Percentiles rank a stretch among this genome's conserved stretches.
These are phyloP conservation scores for Neurospora sp. DNA, from an alignment of 495 filamentous ascomycete genomes.

Conservation along the genomic window DNA sequence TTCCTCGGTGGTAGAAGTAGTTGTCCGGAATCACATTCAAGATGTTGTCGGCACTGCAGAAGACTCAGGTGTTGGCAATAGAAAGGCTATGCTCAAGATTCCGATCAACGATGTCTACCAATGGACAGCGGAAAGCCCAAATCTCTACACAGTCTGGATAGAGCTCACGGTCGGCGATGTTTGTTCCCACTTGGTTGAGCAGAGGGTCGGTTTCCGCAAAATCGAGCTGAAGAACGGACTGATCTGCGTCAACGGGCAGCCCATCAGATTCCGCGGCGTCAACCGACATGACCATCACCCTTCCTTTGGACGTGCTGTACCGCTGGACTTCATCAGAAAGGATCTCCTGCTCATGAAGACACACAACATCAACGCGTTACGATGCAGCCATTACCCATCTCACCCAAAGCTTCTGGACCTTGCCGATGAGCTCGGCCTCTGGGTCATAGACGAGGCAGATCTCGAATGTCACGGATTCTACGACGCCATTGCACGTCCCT, in stretches of 20 bases:
- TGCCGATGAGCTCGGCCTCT: slow-evolving; percentile 58
- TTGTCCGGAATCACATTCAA: slow-evolving; percentile 20
- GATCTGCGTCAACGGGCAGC: slow-evolving; percentile 48
- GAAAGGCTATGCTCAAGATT: slow-evolving; percentile 25
- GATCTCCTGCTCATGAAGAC: slow-evolving; percentile 58
- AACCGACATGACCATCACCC: slow-evolving; percentile 60
- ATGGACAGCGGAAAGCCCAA: slow-evolving; percentile 60
- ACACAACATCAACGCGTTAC: slow-evolving; percentile 57
- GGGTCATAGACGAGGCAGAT: slow-evolving; percentile 63
- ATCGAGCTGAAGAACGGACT: slow-evolving; percentile 48
- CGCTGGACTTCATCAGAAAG: slow-evolving; percentile 42
- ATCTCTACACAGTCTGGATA: slow-evolving; percentile 44
- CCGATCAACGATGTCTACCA: slow-evolving; percentile 38
- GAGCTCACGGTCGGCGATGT: slow-evolving; percentile 6
- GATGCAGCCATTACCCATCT: slow-evolving; percentile 53
- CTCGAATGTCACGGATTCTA: slow-evolving; percentile 64
- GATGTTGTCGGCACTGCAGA: slow-evolving; percentile 8
- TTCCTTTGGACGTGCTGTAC: slow-evolving; percentile 47
- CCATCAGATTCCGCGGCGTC: slow-evolving; percentile 48
- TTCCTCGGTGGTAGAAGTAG: slow-evolving; percentile 22
- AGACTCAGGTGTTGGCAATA: not conserved
- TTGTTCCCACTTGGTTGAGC: slow-evolving; percentile 1
- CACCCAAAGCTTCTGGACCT: slow-evolving; percentile 49
- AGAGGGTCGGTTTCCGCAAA: slow-evolving; percentile 45
- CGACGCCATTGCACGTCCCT: slow-evolving; percentile 33